Percentiles rank a stretch among this genome's conserved stretches.
These are phyloP conservation scores for Mychonastes homosphaera DNA, from an alignment of 139 green algal genomes.

Conservation along the genomic window DNA sequence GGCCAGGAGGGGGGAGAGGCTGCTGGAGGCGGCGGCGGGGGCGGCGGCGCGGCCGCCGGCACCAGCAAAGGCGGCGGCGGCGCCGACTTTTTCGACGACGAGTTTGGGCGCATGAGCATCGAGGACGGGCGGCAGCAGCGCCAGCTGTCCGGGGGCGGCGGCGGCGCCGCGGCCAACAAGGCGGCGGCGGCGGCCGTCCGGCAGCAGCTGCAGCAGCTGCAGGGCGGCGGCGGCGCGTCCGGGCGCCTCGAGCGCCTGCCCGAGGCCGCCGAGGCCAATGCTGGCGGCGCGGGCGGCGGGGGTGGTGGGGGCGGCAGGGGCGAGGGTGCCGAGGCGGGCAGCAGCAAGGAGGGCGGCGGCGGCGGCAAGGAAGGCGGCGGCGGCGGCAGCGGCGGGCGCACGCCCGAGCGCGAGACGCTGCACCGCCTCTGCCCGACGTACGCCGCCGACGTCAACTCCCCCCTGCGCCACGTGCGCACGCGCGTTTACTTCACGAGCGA, in stretches of 20 bases:
- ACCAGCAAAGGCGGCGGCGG: not conserved
- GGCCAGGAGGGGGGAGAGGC: not conserved
- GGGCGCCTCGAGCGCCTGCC: no score
- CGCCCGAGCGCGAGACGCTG: slow-evolving; percentile 25
- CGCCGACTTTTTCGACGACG: slow-evolving; percentile 15
- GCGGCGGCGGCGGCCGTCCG: no score
- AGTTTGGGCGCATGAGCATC: slow-evolving; percentile 17
- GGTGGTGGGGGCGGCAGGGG: no score
- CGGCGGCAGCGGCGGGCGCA: not conserved
- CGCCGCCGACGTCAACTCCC: slow-evolving; percentile 84
- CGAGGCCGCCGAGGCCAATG: no score
- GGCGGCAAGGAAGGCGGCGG: no score
- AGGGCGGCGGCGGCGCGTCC: no score
- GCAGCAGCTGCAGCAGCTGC: no score
- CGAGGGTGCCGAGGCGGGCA: no score
- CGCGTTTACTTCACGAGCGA: slow-evolving; percentile 98
- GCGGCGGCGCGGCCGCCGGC: not conserved
- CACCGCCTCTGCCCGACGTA: slow-evolving; percentile 78
- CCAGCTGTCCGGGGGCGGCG: no score
- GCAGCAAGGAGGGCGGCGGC: no score
- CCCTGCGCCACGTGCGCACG: slow-evolving; percentile 89
- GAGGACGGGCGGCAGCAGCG: slow-evolving; percentile 17
- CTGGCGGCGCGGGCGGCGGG: no score
- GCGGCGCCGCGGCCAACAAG: no score
- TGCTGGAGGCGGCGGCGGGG: not conserved